Evolutionary conservation across 225 moss, liverwort and hornwort genomes (phyloP).

Genomic region (Rhytidiadelphus loreus): DNA sequence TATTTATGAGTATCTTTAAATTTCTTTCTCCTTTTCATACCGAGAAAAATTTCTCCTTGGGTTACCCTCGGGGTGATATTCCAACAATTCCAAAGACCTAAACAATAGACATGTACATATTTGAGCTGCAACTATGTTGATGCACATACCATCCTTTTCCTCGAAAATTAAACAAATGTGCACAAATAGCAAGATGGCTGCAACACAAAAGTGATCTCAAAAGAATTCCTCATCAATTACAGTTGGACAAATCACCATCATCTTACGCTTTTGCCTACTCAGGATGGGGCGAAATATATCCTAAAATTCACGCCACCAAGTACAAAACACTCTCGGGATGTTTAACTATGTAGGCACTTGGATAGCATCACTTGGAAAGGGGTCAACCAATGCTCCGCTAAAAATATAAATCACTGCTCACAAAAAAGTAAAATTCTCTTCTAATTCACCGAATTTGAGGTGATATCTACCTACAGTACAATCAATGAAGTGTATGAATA

Average conservation of each 20-base stretch:
- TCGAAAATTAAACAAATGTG: not conserved
- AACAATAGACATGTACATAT: no score
- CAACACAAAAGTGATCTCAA: not conserved
- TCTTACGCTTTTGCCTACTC: not conserved
- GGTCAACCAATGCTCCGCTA: not conserved
- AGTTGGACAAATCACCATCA: not conserved
- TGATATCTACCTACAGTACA: no score
- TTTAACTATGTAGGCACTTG: not conserved
- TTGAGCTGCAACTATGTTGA: not conserved
- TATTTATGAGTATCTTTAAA: no score
- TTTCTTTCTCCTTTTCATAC: not conserved
- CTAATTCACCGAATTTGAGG: no score
- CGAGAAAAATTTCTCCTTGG: rapidly evolving
- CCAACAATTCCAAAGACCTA: no score
- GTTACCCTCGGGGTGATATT: no score
- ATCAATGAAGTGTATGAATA: no score
- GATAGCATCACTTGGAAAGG: not conserved
- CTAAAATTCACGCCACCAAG: not conserved
- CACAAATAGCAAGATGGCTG: no score
- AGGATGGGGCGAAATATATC: not conserved
- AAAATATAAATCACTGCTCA: not conserved
- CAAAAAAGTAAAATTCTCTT: not conserved
- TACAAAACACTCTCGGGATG: no score
- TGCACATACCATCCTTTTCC: not conserved
- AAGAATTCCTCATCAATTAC: not conserved